Evolutionary conservation across 2,329 filamentous ascomycete species (phyloP).

Genomic region (Pseudocercospora fijiensis): DNA sequence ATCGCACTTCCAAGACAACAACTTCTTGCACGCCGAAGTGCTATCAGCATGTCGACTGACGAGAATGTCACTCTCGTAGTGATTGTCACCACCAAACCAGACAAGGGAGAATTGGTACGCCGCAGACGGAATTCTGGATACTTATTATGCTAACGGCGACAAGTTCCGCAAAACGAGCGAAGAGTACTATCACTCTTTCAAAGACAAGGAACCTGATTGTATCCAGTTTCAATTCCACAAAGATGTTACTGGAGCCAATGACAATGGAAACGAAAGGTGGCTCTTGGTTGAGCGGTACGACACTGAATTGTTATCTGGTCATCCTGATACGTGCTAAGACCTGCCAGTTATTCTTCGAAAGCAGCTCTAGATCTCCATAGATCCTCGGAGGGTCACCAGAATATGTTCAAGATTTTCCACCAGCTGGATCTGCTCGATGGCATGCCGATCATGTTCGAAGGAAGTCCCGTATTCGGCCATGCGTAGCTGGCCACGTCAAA

Average conservation of each 20-base stretch:
- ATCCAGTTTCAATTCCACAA: conserved; percentile 9
- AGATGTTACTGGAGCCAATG: neutral
- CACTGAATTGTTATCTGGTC: neutral
- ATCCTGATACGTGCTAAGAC: neutral
- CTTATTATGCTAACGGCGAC: neutral
- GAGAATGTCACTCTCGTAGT: conserved; percentile 13
- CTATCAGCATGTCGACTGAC: neutral
- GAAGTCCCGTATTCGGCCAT: neutral
- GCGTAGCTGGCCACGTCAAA: neutral
- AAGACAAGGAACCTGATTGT: conserved; percentile 6
- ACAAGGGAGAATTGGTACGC: conserved; percentile 12
- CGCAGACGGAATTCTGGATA: neutral
- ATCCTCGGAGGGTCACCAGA: neutral
- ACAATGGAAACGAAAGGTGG: neutral
- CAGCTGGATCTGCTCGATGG: conserved; percentile 4
- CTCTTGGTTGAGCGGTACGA: conserved; percentile 8
- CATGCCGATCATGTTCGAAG: neutral
- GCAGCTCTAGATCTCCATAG: neutral
- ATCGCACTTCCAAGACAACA: neutral
- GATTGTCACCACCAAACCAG: conserved; percentile 11
- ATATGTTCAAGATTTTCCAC: neutral
- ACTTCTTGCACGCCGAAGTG: neutral
- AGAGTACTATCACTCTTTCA: neutral
- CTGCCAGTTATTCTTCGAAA: conserved; percentile 1
- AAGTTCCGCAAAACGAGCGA: neutral